Percentiles rank a stretch among this genome's conserved stretches.
phyloP scores from a whole-genome alignment of 768 basidiomycete species.

The Hebeloma cylindrosporum region DNA sequence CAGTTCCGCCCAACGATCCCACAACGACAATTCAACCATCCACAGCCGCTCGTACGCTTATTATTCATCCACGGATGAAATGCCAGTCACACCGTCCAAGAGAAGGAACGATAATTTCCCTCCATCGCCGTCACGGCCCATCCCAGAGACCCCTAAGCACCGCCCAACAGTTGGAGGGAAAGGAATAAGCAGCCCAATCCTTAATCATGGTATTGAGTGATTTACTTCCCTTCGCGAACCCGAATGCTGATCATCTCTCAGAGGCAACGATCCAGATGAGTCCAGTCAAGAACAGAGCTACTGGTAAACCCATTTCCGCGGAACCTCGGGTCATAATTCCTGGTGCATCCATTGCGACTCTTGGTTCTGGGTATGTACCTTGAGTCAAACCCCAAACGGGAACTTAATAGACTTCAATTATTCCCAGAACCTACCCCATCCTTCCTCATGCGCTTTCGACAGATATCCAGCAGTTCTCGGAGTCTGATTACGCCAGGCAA shows the following conservation, averaged over 20 bases:
- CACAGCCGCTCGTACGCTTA: conserved; percentile 23
- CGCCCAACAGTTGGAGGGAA: conserved; percentile 56
- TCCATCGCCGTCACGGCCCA: conserved; percentile 46
- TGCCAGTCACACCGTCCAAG: conserved; percentile 29
- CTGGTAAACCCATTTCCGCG: conserved; percentile 64
- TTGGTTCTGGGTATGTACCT: conserved; percentile 65
- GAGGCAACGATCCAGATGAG: conserved; percentile 75
- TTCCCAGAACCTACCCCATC: conserved; percentile 65
- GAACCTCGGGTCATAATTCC: conserved; percentile 31
- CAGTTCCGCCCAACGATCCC: conserved; percentile 25
- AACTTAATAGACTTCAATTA: conserved; percentile 10
- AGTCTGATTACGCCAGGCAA: conserved; percentile 80
- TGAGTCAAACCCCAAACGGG: background rate
- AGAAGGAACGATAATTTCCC: conserved; percentile 29
- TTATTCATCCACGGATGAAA: conserved; percentile 21
- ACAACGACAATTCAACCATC: conserved; percentile 24
- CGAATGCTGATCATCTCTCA: conserved; percentile 19
- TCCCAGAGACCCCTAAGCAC: conserved; percentile 38
- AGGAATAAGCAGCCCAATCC: conserved; percentile 66
- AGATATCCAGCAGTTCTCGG: conserved; percentile 85
- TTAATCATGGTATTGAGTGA: conserved; percentile 56
- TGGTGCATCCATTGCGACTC: conserved; percentile 36
- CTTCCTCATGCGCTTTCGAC: conserved; percentile 78
- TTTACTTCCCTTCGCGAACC: conserved; percentile 10
- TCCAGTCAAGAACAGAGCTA: conserved; percentile 66